Evolutionary conservation across 805 yeast genomes (phyloP).

Genomic region (Wickerhamomyces sydowiorum): DNA sequence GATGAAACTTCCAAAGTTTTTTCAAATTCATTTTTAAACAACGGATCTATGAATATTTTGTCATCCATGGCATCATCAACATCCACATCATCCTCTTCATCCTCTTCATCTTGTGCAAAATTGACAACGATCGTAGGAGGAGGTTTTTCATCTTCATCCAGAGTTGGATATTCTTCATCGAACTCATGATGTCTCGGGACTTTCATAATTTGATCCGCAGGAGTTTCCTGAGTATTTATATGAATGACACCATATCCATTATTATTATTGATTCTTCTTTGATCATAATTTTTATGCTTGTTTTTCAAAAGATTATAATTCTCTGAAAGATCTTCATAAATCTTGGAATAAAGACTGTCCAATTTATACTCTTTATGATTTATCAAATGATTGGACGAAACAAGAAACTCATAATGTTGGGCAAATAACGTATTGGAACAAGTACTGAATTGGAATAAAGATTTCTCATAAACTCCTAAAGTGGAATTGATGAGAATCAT

Average conservation of each 20-base stretch:
- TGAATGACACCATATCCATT: constrained; percentile 8
- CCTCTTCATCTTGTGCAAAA: constrained; percentile 8
- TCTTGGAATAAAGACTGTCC: constrained; percentile 6
- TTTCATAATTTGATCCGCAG: constrained; percentile 18
- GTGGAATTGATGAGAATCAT: neutral
- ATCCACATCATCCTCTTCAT: constrained; percentile 1
- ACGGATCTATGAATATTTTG: neutral
- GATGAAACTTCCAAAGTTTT: neutral
- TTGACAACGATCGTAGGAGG: constrained; percentile 21
- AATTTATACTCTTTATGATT: constrained; percentile 10
- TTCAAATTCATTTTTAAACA: neutral
- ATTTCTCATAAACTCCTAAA: neutral
- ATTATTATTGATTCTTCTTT: neutral
- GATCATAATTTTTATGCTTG: neutral
- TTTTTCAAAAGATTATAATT: constrained; percentile 15
- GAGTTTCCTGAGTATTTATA: constrained; percentile 16
- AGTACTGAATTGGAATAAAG: neutral
- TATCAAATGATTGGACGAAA: constrained; percentile 9
- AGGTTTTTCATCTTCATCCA: constrained; percentile 12
- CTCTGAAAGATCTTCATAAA: constrained; percentile 17
- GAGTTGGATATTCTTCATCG: constrained; percentile 3
- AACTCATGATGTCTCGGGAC: constrained; percentile 17
- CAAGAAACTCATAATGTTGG: constrained; percentile 8
- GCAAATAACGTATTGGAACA: neutral
- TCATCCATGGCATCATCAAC: neutral